These are phyloP conservation scores for Coffea eugenioides DNA, from an alignment of 257 asterid species.

Conservation along the genomic window DNA sequence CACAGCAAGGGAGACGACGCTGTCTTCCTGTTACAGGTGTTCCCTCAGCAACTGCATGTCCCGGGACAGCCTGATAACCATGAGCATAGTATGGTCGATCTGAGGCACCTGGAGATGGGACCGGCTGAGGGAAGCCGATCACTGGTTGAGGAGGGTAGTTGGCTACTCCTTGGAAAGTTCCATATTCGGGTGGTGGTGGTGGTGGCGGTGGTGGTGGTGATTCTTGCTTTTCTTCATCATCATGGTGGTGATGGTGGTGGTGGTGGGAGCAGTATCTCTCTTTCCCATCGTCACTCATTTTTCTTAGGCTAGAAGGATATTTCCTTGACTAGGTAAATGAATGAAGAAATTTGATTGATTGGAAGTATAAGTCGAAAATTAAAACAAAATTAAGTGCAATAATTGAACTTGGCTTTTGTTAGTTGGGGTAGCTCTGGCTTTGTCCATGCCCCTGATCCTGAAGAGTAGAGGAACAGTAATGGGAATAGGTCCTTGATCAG, in stretches of 20 bases:
- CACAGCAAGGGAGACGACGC: slow-evolving; percentile 77
- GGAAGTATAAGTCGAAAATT: not conserved
- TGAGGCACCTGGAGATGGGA: slow-evolving; percentile 72
- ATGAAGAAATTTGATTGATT: not conserved
- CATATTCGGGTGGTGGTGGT: slow-evolving; percentile 59
- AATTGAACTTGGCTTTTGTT: not conserved
- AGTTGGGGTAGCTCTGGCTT: not conserved
- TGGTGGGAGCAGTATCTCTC: slow-evolving; percentile 33
- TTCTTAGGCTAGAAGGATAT: not conserved
- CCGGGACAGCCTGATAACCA: slow-evolving; percentile 86
- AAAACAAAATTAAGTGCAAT: not conserved
- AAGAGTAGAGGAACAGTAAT: not conserved
- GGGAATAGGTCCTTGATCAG: too few relatives aligned
- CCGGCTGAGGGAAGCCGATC: slow-evolving; percentile 84
- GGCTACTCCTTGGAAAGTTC: slow-evolving; percentile 81
- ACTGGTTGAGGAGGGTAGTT: slow-evolving; percentile 69
- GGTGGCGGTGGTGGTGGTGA: slow-evolving; percentile 9
- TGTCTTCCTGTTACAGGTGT: slow-evolving; percentile 53
- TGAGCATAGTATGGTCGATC: slow-evolving; percentile 56
- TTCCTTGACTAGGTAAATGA: not conserved
- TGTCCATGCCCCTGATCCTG: not conserved
- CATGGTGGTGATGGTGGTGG: slow-evolving; percentile 14
- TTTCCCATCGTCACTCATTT: slow-evolving; percentile 58
- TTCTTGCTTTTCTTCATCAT: not conserved
- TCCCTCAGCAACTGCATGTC: slow-evolving; percentile 68